These are phyloP conservation scores for Alternaria sp. DNA, from an alignment of 2,329 filamentous ascomycete genomes.

Conservation along the genomic window DNA sequence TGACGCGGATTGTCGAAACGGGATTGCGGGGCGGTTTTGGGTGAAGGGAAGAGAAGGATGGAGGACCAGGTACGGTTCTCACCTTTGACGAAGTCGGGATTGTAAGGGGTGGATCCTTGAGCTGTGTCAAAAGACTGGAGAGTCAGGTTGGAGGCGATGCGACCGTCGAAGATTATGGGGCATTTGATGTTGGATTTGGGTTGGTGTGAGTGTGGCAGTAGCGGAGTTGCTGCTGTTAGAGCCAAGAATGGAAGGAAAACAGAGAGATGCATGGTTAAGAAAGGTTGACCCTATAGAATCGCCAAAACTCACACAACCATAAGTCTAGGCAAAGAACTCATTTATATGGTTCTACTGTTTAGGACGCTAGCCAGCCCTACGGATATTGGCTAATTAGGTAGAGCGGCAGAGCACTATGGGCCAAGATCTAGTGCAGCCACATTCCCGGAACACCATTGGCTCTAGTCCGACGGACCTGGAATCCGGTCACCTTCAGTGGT, in stretches of 20 bases:
- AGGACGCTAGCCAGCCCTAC: background rate
- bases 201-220: background rate
- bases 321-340: background rate
- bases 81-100: constrained; percentile 35
- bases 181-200: constrained; percentile 23
- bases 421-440: background rate
- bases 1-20: constrained; percentile 26
- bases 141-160: constrained; percentile 29
- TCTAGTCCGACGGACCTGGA: background rate
- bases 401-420: background rate
- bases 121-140: constrained; percentile 30
- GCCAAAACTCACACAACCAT: background rate
- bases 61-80: constrained; percentile 37
- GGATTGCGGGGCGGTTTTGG: constrained; percentile 14
- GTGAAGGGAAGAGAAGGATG: constrained; percentile 32
- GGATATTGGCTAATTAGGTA: background rate
- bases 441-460: background rate
- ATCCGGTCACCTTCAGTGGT: background rate
- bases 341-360: background rate
- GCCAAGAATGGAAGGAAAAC: background rate
- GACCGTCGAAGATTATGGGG: constrained; percentile 44
- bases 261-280: background rate
- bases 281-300: background rate
- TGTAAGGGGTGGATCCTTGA: constrained; percentile 15
- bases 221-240: background rate